Percentiles rank a stretch among this genome's conserved stretches.
Evolutionary conservation across 805 yeast genomes (phyloP).

Genomic region (Martiniozyma abietophila): DNA sequence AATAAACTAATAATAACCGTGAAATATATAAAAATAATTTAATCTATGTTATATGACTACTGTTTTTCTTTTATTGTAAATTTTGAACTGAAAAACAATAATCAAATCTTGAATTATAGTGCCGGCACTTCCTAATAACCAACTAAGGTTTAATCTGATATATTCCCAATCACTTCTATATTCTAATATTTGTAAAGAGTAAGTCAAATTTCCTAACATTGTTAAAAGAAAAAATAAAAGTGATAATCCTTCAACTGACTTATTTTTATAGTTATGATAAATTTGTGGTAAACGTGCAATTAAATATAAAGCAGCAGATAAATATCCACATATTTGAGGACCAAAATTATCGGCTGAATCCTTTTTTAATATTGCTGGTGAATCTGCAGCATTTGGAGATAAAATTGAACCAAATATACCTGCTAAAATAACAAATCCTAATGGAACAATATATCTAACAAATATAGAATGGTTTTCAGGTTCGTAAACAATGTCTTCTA

Average conservation of each 20-base stretch:
- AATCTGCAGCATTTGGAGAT: conserved; percentile 27
- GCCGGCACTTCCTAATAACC: conserved; percentile 75
- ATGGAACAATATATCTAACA: conserved; percentile 46
- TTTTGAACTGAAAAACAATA: conserved; percentile 59
- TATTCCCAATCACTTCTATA: conserved; percentile 56
- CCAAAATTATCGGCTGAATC: conserved; percentile 13
- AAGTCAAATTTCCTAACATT: conserved; percentile 65
- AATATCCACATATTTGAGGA: conserved; percentile 62
- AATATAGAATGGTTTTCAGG: conserved; percentile 39
- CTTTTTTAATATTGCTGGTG: conserved; percentile 10
- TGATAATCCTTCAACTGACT: conserved; percentile 80
- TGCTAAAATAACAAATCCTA: conserved; percentile 50
- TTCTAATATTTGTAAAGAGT: conserved; percentile 62
- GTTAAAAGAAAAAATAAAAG: conserved; percentile 70
- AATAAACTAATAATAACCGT: no score
- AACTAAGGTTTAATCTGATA: conserved; percentile 53
- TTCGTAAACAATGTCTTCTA: conserved; percentile 41
- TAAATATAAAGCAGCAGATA: conserved; percentile 58
- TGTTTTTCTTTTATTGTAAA: conserved; percentile 42
- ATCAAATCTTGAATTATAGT: conserved; percentile 62
- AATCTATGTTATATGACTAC: no score
- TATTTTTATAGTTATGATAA: conserved; percentile 63
- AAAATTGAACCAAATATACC: conserved; percentile 53
- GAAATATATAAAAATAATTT: no score
- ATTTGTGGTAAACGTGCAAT: conserved; percentile 80